phyloP scores from a whole-genome alignment of 176 grass and related monocot species.

The Hyparrhenia diplandra region DNA sequence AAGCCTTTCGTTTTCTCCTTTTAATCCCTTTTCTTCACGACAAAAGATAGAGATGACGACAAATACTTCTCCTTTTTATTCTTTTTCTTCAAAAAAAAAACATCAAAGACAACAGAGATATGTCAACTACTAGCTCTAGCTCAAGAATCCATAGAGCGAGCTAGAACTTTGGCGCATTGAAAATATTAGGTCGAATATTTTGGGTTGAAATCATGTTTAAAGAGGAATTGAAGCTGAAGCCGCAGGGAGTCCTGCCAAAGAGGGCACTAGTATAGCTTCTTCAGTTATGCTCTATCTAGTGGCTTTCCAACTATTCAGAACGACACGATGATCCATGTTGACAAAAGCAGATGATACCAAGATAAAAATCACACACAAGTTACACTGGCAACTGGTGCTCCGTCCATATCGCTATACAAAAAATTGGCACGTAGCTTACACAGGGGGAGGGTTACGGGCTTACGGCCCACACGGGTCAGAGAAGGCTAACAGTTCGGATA shows the following conservation, averaged over 20 bases:
- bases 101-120: no score
- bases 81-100: no score
- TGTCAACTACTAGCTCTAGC: no score
- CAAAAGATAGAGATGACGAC: no score
- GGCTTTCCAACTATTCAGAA: not conserved
- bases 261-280: not conserved
- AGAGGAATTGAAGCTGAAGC: not conserved
- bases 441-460: not conserved
- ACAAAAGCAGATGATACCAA: not conserved
- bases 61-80: no score
- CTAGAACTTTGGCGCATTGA: no score
- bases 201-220: no score
- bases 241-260: not conserved
- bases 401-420: conserved; percentile 11
- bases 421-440: conserved; percentile 9
- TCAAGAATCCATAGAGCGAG: no score
- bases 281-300: not conserved
- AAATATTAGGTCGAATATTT: no score
- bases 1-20: no score
- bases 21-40: no score
- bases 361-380: not conserved
- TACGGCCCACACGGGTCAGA: not conserved
- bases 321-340: not conserved
- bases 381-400: not conserved
- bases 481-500: not conserved